Percentiles rank a stretch among this genome's conserved stretches.
Evolutionary conservation across 1,284 basidiomycete species (phyloP).

Genomic region (Ganoderma resinaceum): DNA sequence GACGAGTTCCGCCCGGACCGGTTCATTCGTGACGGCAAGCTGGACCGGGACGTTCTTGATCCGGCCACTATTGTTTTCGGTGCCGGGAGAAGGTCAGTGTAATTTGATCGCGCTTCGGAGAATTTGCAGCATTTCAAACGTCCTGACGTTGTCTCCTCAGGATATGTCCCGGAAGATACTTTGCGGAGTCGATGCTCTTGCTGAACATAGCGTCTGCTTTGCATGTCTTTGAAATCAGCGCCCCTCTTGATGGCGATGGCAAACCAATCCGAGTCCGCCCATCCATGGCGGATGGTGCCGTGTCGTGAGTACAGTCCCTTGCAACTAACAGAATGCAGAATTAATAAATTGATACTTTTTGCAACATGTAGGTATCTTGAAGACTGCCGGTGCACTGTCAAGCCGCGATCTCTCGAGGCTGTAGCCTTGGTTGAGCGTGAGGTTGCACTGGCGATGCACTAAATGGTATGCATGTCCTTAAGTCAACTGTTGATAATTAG

Average conservation of each 20-base stretch:
- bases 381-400: constrained; percentile 7
- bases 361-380: constrained; percentile 1
- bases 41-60: no score
- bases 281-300: constrained; percentile 17
- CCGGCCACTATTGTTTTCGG: constrained; percentile 40
- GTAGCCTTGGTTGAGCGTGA: background rate
- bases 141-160: background rate
- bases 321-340: no score
- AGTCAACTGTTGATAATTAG: no score
- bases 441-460: background rate
- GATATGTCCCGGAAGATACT: constrained; percentile 11
- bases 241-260: constrained; percentile 2
- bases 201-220: constrained; percentile 6
- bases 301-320: background rate
- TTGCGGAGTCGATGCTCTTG: constrained; percentile 6
- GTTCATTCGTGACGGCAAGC: constrained; percentile 18
- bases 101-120: background rate
- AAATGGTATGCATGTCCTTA: no score
- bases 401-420: background rate
- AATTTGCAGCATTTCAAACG: background rate
- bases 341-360: no score
- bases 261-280: constrained; percentile 4
- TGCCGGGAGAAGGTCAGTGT: constrained; percentile 38
- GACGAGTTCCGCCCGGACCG: constrained; percentile 33
- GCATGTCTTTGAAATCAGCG: constrained; percentile 9